Evolutionary conservation across 2,329 filamentous ascomycete genomes (phyloP).

Genomic region (Fusarium tupiense): DNA sequence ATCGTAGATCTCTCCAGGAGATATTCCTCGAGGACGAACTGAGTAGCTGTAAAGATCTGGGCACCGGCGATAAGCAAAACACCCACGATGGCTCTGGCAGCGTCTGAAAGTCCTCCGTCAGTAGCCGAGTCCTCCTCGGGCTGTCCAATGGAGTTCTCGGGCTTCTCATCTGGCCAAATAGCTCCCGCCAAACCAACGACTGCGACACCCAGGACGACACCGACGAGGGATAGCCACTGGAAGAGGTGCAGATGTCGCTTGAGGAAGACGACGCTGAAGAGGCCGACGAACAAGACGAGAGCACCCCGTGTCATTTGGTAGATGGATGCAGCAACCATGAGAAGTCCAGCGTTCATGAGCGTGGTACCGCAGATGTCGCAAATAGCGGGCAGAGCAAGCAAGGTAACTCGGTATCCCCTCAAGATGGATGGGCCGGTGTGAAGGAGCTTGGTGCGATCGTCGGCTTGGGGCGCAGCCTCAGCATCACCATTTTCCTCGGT

Average conservation of each 20-base stretch:
- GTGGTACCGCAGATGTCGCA: constrained; percentile 97
- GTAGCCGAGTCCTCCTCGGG: constrained; percentile 52
- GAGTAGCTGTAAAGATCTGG: constrained; percentile 95
- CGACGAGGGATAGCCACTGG: constrained; percentile 89
- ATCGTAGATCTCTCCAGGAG: constrained; percentile 74
- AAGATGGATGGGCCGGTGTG: constrained; percentile 71
- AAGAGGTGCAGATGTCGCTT: constrained; percentile 82
- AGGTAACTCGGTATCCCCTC: constrained; percentile 73
- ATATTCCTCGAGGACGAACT: constrained; percentile 96
- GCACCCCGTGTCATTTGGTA: constrained; percentile 99
- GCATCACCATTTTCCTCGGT: constrained; percentile 58
- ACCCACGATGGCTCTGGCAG: constrained; percentile 74
- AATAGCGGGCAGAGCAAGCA: constrained; percentile 86
- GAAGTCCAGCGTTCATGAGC: constrained; percentile 93
- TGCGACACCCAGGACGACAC: constrained; percentile 88
- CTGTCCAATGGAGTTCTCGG: constrained; percentile 46
- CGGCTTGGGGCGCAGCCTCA: constrained; percentile 54
- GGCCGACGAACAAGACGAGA: constrained; percentile 91
- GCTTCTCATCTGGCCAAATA: constrained; percentile 75
- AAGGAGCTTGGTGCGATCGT: constrained; percentile 48
- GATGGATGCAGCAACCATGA: constrained; percentile 94
- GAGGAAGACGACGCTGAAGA: constrained; percentile 94
- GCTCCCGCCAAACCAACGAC: constrained; percentile 90
- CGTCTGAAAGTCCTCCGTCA: constrained; percentile 51
- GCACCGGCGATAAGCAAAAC: constrained; percentile 91